Evolutionary conservation across 805 yeast genomes (phyloP).

Genomic region (Millerozyma acaciae): DNA sequence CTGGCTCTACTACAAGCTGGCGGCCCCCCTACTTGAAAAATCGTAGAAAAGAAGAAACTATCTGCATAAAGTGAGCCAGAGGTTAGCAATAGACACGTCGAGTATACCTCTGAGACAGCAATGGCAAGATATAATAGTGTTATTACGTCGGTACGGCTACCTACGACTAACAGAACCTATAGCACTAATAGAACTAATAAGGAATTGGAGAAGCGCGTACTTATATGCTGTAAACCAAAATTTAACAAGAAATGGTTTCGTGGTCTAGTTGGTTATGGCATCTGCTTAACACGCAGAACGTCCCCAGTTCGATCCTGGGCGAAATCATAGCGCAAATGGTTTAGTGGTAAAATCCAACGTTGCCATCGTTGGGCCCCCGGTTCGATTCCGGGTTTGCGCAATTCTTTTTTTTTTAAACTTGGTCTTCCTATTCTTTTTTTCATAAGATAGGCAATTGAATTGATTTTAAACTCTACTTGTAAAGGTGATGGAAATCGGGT

Average conservation of each 20-base stretch:
- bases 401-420: slow-evolving; percentile 1
- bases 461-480: neutral
- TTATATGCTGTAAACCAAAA: no score
- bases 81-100: no score
- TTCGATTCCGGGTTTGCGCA: slow-evolving; percentile 7
- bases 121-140: no score
- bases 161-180: no score
- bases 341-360: slow-evolving; percentile 6
- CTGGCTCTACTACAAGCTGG: no score
- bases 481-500: neutral
- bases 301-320: slow-evolving; percentile 99
- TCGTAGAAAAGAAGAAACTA: no score
- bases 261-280: slow-evolving; percentile 99
- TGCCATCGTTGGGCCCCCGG: slow-evolving; percentile 7
- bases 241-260: slow-evolving; percentile 24
- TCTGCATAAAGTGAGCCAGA: no score
- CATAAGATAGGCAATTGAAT: neutral
- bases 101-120: no score
- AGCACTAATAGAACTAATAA: no score
- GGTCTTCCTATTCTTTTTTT: neutral
- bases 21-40: no score
- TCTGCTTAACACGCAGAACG: slow-evolving; percentile 99
- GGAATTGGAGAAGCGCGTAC: no score
- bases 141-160: no score
- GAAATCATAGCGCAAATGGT: slow-evolving; percentile 56